Conservation (phyloP, 2,329 filamentous ascomycete genomes). For the Aspergillus jensenii region DNA sequence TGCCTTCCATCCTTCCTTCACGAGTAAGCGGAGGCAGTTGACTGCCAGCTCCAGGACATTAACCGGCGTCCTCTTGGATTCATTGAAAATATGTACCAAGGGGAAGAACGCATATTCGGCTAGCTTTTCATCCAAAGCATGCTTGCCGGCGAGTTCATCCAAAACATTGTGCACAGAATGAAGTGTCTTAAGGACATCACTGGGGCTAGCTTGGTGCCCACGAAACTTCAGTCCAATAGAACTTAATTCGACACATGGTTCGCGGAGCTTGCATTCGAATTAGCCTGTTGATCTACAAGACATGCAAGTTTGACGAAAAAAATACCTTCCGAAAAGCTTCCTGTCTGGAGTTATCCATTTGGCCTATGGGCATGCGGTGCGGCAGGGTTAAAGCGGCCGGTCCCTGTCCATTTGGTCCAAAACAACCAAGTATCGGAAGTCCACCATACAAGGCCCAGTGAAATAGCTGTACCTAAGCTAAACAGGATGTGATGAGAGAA, state of each 20-base stretch:
- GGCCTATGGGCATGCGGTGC: not conserved
- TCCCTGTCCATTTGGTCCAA: constrained; percentile 2
- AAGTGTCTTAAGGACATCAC: constrained; percentile 51
- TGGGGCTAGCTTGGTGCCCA: constrained; percentile 44
- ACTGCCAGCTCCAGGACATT: constrained; percentile 71
- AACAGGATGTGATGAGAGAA: not conserved
- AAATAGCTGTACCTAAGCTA: not conserved
- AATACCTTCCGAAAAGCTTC: constrained; percentile 43
- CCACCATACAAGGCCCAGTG: not conserved
- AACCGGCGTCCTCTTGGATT: constrained; percentile 69
- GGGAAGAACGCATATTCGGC: constrained; percentile 97
- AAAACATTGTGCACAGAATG: constrained; percentile 43
- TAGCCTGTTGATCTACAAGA: constrained; percentile 14
- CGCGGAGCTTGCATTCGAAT: constrained; percentile 51
- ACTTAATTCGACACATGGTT: constrained; percentile 58
- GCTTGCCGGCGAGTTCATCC: constrained; percentile 39
- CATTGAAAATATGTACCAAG: constrained; percentile 79
- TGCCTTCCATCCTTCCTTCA: constrained; percentile 75
- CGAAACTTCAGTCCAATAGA: constrained; percentile 54
- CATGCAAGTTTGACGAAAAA: not conserved
- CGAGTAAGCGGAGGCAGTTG: constrained; percentile 70
- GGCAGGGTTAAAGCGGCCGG: not conserved
- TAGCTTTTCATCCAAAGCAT: constrained; percentile 70
- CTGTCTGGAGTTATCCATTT: constrained; percentile 41
- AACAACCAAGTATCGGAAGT: not conserved